Conservation (phyloP, 2,329 filamentous ascomycete genomes). For the Fusarium lateritium region DNA sequence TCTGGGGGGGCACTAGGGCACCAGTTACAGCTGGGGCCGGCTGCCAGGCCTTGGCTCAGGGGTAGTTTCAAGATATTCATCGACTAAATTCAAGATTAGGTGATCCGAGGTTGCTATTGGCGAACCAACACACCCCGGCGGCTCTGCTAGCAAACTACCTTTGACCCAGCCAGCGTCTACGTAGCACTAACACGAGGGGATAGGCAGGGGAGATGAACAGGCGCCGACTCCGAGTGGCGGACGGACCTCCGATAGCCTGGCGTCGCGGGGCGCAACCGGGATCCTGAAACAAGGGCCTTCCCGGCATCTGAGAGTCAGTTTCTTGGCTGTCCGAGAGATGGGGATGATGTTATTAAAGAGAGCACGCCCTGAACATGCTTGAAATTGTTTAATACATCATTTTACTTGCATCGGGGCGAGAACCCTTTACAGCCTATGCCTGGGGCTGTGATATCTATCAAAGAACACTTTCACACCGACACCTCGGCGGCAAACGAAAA, state of each 20-base stretch:
- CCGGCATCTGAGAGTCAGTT: conserved; percentile 25
- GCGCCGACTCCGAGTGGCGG: conserved; percentile 41
- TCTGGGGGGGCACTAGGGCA: neutral
- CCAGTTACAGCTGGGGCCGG: conserved; percentile 32
- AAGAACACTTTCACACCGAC: neutral
- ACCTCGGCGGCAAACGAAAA: conserved; percentile 10
- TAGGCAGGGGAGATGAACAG: conserved; percentile 9
- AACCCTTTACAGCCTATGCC: neutral
- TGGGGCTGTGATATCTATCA: neutral
- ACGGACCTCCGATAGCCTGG: conserved; percentile 29
- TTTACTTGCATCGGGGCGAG: neutral
- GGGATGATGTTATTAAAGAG: conserved; percentile 5
- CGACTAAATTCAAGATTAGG: conserved; percentile 29
- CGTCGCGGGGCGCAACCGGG: conserved; percentile 27
- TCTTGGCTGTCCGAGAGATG: neutral
- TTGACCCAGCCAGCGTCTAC: conserved; percentile 22
- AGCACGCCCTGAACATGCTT: neutral
- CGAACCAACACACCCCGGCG: conserved; percentile 8
- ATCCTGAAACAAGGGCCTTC: conserved; percentile 39
- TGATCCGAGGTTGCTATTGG: conserved; percentile 29
- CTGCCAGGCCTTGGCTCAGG: conserved; percentile 32
- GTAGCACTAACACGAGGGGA: conserved; percentile 19
- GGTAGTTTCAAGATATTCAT: conserved; percentile 44
- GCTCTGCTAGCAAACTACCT: conserved; percentile 8
- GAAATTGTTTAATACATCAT: neutral